Evolutionary conservation across 371 early-diverging fungal genomes (phyloP).

Genomic region (Umbelopsis sp.): DNA sequence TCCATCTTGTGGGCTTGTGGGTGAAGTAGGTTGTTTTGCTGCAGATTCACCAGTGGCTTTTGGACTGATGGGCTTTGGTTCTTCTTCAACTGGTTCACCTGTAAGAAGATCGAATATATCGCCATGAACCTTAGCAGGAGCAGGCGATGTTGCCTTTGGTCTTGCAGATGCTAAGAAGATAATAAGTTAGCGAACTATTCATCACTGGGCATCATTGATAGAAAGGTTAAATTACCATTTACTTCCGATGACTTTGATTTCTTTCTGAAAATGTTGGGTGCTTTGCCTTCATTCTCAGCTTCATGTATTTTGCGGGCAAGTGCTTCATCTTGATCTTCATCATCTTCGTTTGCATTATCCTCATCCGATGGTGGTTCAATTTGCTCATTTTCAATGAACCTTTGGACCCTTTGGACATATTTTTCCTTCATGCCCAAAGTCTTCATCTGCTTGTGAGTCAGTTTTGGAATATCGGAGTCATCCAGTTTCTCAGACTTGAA

Average conservation of each 20-base stretch:
- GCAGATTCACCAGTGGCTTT: constrained; percentile 18
- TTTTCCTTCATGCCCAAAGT: constrained; percentile 80
- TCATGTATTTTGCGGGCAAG: constrained; percentile 74
- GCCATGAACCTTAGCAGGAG: constrained; percentile 50
- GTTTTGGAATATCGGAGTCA: constrained; percentile 66
- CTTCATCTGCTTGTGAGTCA: constrained; percentile 74
- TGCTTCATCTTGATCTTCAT: constrained; percentile 76
- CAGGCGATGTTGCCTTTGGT: constrained; percentile 46
- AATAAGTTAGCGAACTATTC: constrained; percentile 18
- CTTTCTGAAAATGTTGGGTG: constrained; percentile 31
- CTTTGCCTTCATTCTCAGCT: constrained; percentile 50
- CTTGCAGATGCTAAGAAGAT: constrained; percentile 29
- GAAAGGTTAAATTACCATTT: constrained; percentile 25
- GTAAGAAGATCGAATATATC: constrained; percentile 42
- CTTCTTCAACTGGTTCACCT: constrained; percentile 24
- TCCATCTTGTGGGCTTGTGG: constrained; percentile 37
- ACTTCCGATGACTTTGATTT: constrained; percentile 34
- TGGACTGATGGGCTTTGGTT: constrained; percentile 12
- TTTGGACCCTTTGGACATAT: constrained; percentile 80
- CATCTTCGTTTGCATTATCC: constrained; percentile 44
- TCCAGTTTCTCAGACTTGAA: constrained; percentile 85
- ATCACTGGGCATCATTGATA: constrained; percentile 23
- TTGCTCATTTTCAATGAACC: constrained; percentile 50
- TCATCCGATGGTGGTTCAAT: constrained; percentile 47
- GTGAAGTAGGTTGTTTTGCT: constrained; percentile 26